Evolutionary conservation across 441 rosid species (phyloP).

Genomic region (Syzygium syzygioides): DNA sequence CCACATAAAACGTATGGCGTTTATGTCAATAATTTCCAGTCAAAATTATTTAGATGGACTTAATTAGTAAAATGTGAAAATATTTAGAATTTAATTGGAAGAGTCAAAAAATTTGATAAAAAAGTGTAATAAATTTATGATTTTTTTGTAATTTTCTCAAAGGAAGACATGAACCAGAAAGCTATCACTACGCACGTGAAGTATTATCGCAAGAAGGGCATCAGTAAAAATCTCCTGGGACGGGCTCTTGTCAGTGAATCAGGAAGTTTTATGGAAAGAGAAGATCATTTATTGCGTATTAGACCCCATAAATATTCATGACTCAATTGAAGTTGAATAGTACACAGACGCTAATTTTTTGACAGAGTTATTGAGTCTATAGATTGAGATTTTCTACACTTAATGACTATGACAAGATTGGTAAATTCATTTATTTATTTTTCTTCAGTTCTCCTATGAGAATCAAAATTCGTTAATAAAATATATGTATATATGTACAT

Average conservation of each 20-base stretch:
- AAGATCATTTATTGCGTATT: background rate
- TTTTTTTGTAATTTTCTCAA: too few relatives aligned
- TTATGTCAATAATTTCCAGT: accelerated
- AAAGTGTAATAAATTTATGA: too few relatives aligned
- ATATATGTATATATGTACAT: background rate
- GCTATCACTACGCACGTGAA: too few relatives aligned
- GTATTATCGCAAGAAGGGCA: too few relatives aligned
- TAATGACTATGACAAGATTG: background rate
- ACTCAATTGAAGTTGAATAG: background rate
- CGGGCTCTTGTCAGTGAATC: too few relatives aligned
- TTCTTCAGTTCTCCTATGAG: background rate
- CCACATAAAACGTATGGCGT: accelerated
- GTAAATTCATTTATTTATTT: background rate
- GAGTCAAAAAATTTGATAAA: too few relatives aligned
- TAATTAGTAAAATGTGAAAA: too few relatives aligned
- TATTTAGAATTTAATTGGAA: too few relatives aligned
- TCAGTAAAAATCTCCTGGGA: too few relatives aligned
- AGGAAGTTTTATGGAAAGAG: background rate
- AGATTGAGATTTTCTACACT: background rate
- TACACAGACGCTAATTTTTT: background rate
- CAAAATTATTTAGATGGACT: too few relatives aligned
- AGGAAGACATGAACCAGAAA: too few relatives aligned
- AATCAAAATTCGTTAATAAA: background rate
- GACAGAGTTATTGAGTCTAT: background rate
- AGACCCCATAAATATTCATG: background rate